Evolutionary conservation across 2,329 filamentous ascomycete genomes (phyloP).

Genomic region (Cordyceps cicadae): DNA sequence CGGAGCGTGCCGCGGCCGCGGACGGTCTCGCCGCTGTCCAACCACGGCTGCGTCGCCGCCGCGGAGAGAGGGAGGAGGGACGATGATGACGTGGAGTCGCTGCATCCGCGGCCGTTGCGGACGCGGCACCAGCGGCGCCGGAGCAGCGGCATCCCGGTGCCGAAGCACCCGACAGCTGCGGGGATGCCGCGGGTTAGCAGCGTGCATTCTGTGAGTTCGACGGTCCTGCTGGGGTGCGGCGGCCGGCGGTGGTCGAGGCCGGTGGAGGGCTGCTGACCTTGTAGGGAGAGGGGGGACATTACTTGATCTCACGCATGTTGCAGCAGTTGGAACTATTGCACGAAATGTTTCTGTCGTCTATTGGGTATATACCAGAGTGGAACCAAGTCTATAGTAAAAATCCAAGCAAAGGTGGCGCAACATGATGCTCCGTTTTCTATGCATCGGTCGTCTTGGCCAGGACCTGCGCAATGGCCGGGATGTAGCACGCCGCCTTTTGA

Average conservation of each 20-base stretch:
- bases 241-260: neutral
- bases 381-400: neutral
- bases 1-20: neutral
- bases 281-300: no score
- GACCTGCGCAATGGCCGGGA: slow-evolving; percentile 45
- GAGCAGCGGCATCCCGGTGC: neutral
- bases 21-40: neutral
- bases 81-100: neutral
- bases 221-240: neutral
- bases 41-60: neutral
- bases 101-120: neutral
- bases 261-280: neutral
- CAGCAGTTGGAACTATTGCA: no score
- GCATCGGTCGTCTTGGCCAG: slow-evolving; percentile 33
- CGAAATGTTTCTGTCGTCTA: neutral
- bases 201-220: neutral
- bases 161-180: neutral
- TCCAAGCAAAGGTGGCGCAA: neutral
- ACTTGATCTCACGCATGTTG: no score
- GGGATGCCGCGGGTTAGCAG: neutral
- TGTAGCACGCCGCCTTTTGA: slow-evolving; percentile 53
- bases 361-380: slow-evolving; percentile 7
- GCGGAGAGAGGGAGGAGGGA: no score
- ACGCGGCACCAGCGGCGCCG: neutral
- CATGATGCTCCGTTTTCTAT: neutral